Evolutionary conservation across 2,329 filamentous ascomycete genomes (phyloP).

Genomic region (Coniochaeta prunicola): DNA sequence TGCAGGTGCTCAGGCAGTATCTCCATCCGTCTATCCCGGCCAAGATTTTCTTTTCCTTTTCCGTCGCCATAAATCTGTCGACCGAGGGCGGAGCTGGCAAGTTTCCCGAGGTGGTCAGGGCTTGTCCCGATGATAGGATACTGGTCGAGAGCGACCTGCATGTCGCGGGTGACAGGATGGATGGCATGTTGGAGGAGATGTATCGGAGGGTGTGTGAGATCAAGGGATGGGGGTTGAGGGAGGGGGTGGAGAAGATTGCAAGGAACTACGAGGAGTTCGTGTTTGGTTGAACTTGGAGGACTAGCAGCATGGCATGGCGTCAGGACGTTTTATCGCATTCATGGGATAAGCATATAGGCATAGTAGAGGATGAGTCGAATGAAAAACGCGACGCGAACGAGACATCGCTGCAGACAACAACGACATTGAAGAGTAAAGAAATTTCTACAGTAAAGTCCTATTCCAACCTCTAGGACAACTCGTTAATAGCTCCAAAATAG

Average conservation of each 20-base stretch:
- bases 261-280: constrained; percentile 74
- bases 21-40: constrained; percentile 64
- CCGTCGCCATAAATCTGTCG: constrained; percentile 70
- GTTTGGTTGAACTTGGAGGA: constrained; percentile 58
- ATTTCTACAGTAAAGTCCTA: too few species aligned
- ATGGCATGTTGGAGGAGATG: constrained; percentile 66
- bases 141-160: constrained; percentile 90
- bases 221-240: constrained; percentile 68
- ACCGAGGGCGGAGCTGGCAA: constrained; percentile 37
- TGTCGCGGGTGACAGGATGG: constrained; percentile 74
- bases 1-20: constrained; percentile 72
- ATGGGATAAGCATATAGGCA: too few species aligned
- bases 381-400: too few species aligned
- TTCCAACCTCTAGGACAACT: too few species aligned
- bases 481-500: too few species aligned
- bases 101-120: constrained; percentile 59
- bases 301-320: neutral
- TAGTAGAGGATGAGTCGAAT: too few species aligned
- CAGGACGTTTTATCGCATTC: too few species aligned
- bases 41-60: constrained; percentile 83
- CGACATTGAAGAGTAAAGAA: too few species aligned
- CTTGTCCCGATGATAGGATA: constrained; percentile 69
- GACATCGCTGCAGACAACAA: too few species aligned
- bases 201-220: constrained; percentile 68
- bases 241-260: constrained; percentile 61